These are phyloP conservation scores for Sisymbrium irio DNA, from an alignment of 345 rosid species.

Conservation along the genomic window DNA sequence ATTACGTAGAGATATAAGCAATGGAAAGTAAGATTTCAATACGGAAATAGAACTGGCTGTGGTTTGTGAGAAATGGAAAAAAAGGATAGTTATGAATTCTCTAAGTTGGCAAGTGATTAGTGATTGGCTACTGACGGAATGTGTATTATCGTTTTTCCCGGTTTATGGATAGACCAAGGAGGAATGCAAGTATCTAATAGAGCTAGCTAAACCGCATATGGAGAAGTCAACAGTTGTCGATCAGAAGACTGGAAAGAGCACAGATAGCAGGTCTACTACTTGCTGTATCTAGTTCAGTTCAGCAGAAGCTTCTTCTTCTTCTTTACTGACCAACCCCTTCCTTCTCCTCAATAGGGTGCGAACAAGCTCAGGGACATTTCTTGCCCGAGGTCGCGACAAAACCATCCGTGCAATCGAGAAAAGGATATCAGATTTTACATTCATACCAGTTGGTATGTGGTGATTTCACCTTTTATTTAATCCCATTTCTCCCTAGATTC, in stretches of 20 bases:
- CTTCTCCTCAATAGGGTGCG: conserved; percentile 56
- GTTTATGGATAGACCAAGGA: conserved; percentile 53
- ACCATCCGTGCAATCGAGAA: conserved; percentile 70
- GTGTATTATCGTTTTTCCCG: background rate
- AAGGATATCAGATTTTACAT: conserved; percentile 83
- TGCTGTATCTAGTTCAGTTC: background rate
- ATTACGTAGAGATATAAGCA: background rate
- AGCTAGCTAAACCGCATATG: conserved; percentile 81
- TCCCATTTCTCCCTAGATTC: conserved; percentile 7
- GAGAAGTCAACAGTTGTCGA: conserved; percentile 85
- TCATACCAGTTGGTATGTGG: conserved; percentile 77
- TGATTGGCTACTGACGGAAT: background rate
- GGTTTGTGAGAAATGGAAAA: background rate
- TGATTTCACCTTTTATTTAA: background rate
- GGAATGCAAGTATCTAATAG: conserved; percentile 78
- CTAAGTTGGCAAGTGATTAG: background rate
- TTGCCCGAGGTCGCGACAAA: conserved; percentile 77
- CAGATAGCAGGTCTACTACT: conserved; percentile 68
- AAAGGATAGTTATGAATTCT: background rate
- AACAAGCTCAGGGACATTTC: conserved; percentile 86
- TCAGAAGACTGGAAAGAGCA: conserved; percentile 77
- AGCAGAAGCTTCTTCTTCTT: background rate
- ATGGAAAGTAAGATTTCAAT: background rate
- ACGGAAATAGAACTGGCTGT: background rate
- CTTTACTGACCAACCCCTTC: conserved; percentile 10